Evolutionary conservation across 2,329 filamentous ascomycete genomes (phyloP).

Genomic region (Xylaria sp.): DNA sequence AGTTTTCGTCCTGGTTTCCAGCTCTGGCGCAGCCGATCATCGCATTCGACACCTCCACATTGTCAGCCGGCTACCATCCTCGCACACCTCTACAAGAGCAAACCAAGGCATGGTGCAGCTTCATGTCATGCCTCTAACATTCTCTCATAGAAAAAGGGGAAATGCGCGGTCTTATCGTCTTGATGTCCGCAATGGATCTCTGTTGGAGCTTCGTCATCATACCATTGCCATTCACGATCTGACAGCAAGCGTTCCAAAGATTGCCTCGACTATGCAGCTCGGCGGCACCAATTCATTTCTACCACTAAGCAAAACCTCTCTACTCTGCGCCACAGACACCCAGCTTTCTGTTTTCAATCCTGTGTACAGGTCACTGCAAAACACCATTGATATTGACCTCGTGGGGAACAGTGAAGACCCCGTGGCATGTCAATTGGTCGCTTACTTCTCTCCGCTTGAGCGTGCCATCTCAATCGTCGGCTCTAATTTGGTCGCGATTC

Average conservation of each 20-base stretch:
- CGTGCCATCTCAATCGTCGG: conserved; percentile 73
- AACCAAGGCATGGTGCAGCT: conserved; percentile 45
- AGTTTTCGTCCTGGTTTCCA: conserved; percentile 64
- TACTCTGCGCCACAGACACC: conserved; percentile 68
- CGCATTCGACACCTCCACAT: conserved; percentile 47
- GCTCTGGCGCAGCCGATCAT: conserved; percentile 45
- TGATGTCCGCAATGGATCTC: conserved; percentile 69
- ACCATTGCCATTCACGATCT: conserved; percentile 71
- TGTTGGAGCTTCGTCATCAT: conserved; percentile 68
- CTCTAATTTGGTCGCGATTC: conserved; percentile 72
- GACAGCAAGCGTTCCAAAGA: conserved; percentile 68
- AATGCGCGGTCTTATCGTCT: conserved; percentile 59
- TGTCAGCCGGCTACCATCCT: conserved; percentile 41
- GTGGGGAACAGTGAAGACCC: conserved; percentile 48
- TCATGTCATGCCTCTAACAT: conserved; percentile 43
- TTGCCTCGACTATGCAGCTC: conserved; percentile 64
- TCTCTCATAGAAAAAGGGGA: conserved; percentile 16
- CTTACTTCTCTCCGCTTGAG: conserved; percentile 73
- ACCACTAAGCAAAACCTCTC: conserved; percentile 72
- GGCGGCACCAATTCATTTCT: conserved; percentile 69
- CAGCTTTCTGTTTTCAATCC: conserved; percentile 74
- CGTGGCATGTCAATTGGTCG: conserved; percentile 58
- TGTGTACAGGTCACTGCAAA: conserved; percentile 71
- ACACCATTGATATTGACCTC: conserved; percentile 58
- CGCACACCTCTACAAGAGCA: conserved; percentile 30